phyloP scores from a whole-genome alignment of 1,139 yeast genomes.

The Blastobotrys malaysiensis region DNA sequence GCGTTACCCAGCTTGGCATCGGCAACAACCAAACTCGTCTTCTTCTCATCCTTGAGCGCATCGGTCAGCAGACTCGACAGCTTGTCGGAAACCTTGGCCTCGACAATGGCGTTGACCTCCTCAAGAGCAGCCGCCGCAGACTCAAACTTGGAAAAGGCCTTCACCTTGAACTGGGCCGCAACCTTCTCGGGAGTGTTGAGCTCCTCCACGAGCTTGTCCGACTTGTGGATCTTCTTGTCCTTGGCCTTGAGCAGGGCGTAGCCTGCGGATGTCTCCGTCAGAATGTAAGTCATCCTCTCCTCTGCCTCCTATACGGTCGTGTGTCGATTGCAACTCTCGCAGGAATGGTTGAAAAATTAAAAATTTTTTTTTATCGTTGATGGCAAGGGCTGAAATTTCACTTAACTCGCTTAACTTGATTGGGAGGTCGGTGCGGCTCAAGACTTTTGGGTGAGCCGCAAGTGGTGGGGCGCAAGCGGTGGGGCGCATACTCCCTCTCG shows the following conservation, averaged over 20 bases:
- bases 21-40: slow-evolving; percentile 83
- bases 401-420: background rate
- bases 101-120: slow-evolving; percentile 87
- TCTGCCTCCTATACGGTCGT: background rate
- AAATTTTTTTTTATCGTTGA: background rate
- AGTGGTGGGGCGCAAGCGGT: too few relatives aligned
- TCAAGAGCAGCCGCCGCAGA: slow-evolving; percentile 96
- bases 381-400: background rate
- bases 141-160: slow-evolving; percentile 89
- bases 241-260: slow-evolving; percentile 95
- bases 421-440: background rate
- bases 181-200: slow-evolving; percentile 82
- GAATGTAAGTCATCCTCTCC: slow-evolving; percentile 73
- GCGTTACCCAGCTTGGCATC: slow-evolving; percentile 96
- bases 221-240: slow-evolving; percentile 93
- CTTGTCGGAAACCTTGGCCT: slow-evolving; percentile 87
- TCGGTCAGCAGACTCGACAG: slow-evolving; percentile 63
- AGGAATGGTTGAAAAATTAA: slow-evolving; percentile 1
- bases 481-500: too few relatives aligned
- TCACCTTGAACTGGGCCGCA: slow-evolving; percentile 71
- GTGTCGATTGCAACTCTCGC: background rate
- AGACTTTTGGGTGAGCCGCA: too few relatives aligned
- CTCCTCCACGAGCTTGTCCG: slow-evolving; percentile 67
- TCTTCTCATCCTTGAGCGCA: slow-evolving; percentile 82
- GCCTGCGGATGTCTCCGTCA: slow-evolving; percentile 98